Percentiles rank a stretch among this genome's conserved stretches.
These are phyloP conservation scores for Grosmannia huntii DNA, from an alignment of 2,329 filamentous ascomycete species.

Conservation along the genomic window DNA sequence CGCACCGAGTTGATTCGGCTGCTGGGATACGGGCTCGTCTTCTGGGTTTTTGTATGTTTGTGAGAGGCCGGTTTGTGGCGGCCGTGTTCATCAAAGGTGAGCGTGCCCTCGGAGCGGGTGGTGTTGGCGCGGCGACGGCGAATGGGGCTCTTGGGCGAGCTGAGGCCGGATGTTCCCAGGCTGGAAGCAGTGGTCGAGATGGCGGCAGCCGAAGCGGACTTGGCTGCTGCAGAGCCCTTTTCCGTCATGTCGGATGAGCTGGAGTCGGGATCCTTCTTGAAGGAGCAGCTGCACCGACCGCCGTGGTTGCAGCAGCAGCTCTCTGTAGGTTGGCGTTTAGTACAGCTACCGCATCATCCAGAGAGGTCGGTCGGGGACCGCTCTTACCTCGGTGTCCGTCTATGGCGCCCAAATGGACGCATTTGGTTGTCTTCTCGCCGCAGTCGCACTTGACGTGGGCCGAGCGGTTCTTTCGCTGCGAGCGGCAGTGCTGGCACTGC, in stretches of 20 bases:
- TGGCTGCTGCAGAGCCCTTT: background rate
- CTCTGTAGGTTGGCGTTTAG: slow-evolving; percentile 26
- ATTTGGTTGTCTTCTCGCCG: slow-evolving; percentile 75
- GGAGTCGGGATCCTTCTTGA: slow-evolving; percentile 45
- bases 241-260: slow-evolving; percentile 27
- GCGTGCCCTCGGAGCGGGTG: slow-evolving; percentile 44
- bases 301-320: slow-evolving; percentile 61
- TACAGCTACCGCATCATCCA: background rate
- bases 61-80: slow-evolving; percentile 48
- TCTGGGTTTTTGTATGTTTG: slow-evolving; percentile 49
- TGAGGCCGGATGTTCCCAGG: background rate
- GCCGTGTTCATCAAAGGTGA: slow-evolving; percentile 50
- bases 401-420: slow-evolving; percentile 42
- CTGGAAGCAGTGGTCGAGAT: slow-evolving; percentile 15
- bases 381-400: slow-evolving; percentile 47
- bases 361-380: background rate
- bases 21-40: slow-evolving; percentile 49
- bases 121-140: slow-evolving; percentile 36
- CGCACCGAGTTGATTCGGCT: slow-evolving; percentile 45
- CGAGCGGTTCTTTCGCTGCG: slow-evolving; percentile 88
- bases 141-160: slow-evolving; percentile 24
- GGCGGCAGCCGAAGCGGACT: slow-evolving; percentile 1
- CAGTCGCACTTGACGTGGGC: slow-evolving; percentile 96
- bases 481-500: slow-evolving; percentile 94
- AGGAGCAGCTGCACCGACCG: slow-evolving; percentile 49